Percentiles rank a stretch among this genome's conserved stretches.
Evolutionary conservation across 106 monocot genomes (phyloP).

Genomic region (Dendrobium chrysotoxum): DNA sequence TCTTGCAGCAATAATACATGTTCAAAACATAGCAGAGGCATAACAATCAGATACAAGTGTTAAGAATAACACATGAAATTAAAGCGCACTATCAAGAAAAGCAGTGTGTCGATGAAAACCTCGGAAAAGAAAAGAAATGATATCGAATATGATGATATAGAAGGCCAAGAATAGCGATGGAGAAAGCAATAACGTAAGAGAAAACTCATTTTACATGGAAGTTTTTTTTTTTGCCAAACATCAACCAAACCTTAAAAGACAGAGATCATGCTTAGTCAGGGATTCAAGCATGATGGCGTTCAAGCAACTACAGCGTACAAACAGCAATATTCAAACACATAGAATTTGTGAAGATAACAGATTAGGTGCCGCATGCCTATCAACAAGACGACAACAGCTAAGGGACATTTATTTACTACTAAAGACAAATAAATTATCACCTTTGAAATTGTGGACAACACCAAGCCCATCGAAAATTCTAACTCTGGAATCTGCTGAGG

Average conservation of each 20-base stretch:
- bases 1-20: not conserved
- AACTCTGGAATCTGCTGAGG: conserved; percentile 60
- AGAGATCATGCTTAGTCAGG: no score
- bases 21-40: not conserved
- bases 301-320: no score
- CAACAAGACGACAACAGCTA: not conserved
- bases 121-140: not conserved
- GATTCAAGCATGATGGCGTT: no score
- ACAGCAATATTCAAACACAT: no score
- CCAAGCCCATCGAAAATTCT: conserved; percentile 48
- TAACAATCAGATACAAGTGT: not conserved
- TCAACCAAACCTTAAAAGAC: no score
- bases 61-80: not conserved
- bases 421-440: conserved; percentile 17
- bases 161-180: no score
- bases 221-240: no score
- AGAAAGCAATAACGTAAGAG: no score
- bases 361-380: not conserved
- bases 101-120: no score
- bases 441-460: conserved; percentile 61
- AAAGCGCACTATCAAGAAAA: not conserved
- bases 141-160: not conserved
- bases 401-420: not conserved
- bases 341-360: not conserved
- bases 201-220: no score